Conservation (phyloP, 306 rosid species). For the Trifolium repens region DNA sequence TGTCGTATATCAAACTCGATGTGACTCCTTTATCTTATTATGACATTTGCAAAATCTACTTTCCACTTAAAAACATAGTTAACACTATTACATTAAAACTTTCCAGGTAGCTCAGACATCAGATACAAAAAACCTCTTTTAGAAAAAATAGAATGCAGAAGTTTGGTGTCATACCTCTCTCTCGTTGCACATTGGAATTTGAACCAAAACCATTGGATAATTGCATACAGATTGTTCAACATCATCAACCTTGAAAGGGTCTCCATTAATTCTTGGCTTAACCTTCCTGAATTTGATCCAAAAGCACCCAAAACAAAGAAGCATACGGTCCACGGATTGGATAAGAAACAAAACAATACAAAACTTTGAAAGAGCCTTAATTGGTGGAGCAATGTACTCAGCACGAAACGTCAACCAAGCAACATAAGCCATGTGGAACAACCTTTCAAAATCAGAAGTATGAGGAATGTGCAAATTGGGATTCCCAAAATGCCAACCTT, state of each 20-base stretch:
- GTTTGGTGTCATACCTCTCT: slow-evolving; percentile 67
- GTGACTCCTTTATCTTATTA: slow-evolving; percentile 14
- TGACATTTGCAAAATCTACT: slow-evolving; percentile 27
- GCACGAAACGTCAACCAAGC: slow-evolving; percentile 83
- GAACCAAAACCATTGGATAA: slow-evolving; percentile 89
- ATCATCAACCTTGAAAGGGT: slow-evolving; percentile 61
- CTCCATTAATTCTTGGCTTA: slow-evolving; percentile 66
- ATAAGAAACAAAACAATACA: slow-evolving; percentile 85
- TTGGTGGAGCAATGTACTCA: slow-evolving; percentile 77
- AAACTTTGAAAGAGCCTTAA: slow-evolving; percentile 78
- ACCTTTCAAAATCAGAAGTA: slow-evolving; percentile 69
- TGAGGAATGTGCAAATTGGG: slow-evolving; percentile 74
- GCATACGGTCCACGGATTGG: slow-evolving; percentile 82
- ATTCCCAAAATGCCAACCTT: slow-evolving; percentile 85
- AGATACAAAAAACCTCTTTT: neutral
- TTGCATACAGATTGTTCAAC: slow-evolving; percentile 62
- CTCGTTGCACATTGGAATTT: slow-evolving; percentile 97
- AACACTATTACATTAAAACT: slow-evolving; percentile 14
- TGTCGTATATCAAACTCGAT: slow-evolving; percentile 21
- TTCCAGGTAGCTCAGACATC: neutral
- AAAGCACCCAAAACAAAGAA: slow-evolving; percentile 84
- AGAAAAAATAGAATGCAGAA: neutral
- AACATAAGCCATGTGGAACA: slow-evolving; percentile 71
- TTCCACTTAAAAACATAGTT: neutral
- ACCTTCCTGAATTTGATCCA: slow-evolving; percentile 83